Evolutionary conservation across 306 rosid genomes (phyloP).

Genomic region (apple (Malus domestica)): ASM211411v1 NC_041791.1:6542501-6543000

Average conservation of each 20-base stretch:
- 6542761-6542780: neutral
- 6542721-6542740: neutral
- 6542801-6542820: conserved; percentile 73
- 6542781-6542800: neutral
- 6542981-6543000: neutral
- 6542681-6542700: neutral
- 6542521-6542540: neutral
- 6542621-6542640: neutral
- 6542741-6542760: neutral
- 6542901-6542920: conserved; percentile 13
- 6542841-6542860: conserved; percentile 53
- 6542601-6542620: neutral
- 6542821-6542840: conserved; percentile 81
- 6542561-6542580: neutral
- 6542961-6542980: neutral
- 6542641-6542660: too few species aligned
- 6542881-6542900: conserved; percentile 2
- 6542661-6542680: too few species aligned
- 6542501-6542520: neutral
- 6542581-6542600: neutral
- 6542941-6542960: conserved; percentile 10
- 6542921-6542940: conserved; percentile 12
- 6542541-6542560: neutral
- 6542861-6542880: neutral
- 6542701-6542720: neutral